phyloP scores from a whole-genome alignment of 371 early-diverging fungal genomes.

The Mucor plumbeus region DNA sequence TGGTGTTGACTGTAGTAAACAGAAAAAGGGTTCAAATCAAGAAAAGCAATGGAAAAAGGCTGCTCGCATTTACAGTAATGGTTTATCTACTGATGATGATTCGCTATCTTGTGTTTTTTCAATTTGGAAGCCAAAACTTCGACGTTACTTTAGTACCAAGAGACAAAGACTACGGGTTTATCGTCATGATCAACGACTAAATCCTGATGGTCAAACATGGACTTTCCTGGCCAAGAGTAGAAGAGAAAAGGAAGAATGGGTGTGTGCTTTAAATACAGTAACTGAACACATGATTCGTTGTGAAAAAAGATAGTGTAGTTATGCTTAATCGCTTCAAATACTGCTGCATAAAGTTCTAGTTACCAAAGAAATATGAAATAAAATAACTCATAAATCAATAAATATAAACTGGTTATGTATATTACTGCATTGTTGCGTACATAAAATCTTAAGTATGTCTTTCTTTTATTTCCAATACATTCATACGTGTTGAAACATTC shows the following conservation, averaged over 20 bases:
- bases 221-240: constrained; percentile 42
- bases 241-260: constrained; percentile 56
- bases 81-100: constrained; percentile 53
- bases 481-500: no score
- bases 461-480: no score
- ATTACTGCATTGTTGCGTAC: no score
- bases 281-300: constrained; percentile 44
- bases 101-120: constrained; percentile 60
- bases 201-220: constrained; percentile 35
- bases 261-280: constrained; percentile 46
- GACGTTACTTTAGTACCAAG: constrained; percentile 43
- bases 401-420: no score
- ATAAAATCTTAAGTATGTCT: no score
- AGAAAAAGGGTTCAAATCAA: constrained; percentile 23
- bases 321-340: no score
- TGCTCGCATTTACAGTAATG: constrained; percentile 54
- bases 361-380: no score
- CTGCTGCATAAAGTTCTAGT: no score
- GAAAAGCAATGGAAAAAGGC: constrained; percentile 37
- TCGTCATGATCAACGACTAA: constrained; percentile 25
- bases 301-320: constrained; percentile 1
- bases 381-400: no score
- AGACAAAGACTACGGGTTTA: constrained; percentile 37
- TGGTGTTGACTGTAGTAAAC: constrained; percentile 40
- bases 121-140: constrained; percentile 56